phyloP scores from a whole-genome alignment of 768 basidiomycete species.

The Tulasnella sp. region DNA sequence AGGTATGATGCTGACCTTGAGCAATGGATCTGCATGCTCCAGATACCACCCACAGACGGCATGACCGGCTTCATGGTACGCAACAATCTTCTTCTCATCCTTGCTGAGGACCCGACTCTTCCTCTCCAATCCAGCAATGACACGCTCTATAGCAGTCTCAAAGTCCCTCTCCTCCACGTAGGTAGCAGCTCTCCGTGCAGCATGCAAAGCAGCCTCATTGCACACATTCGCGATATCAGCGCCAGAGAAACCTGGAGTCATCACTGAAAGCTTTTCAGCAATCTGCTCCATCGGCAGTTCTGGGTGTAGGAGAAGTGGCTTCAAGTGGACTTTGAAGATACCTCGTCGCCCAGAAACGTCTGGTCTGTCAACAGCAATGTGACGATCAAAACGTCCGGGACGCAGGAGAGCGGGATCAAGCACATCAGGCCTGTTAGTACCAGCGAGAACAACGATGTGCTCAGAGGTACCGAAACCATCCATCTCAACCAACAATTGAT shows the following conservation, averaged over 20 bases:
- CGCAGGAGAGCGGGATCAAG: conserved; percentile 92
- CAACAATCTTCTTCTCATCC: conserved; percentile 97
- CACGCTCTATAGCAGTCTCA: conserved; percentile 94
- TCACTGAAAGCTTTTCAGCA: conserved; percentile 86
- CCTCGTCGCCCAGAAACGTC: conserved; percentile 89
- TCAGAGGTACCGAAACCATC: conserved; percentile 97
- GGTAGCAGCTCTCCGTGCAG: conserved; percentile 73
- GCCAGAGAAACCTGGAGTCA: conserved; percentile 96
- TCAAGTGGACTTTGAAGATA: conserved; percentile 86
- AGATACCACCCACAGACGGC: conserved; percentile 98
- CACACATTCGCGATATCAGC: conserved; percentile 99
- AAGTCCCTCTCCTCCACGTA: conserved; percentile 75
- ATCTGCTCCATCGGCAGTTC: conserved; percentile 31
- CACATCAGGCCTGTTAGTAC: conserved; percentile 94
- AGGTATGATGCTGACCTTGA: conserved; percentile 98
- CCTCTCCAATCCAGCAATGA: conserved; percentile 91
- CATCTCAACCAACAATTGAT: conserved; percentile 98
- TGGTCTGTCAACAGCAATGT: conserved; percentile 88
- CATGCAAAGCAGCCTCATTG: conserved; percentile 93
- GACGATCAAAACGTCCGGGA: conserved; percentile 94
- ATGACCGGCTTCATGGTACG: conserved; percentile 98
- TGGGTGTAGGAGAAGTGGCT: conserved; percentile 55
- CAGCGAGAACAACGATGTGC: conserved; percentile 90
- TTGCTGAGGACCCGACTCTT: conserved; percentile 86
- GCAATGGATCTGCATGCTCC: conserved; percentile 89